A percentile compares a stretch with the other conserved stretches of the same genome.
Conservation (phyloP, 1,139 yeast genomes). For the Blastobotrys raffinosifermentans region DNA sequence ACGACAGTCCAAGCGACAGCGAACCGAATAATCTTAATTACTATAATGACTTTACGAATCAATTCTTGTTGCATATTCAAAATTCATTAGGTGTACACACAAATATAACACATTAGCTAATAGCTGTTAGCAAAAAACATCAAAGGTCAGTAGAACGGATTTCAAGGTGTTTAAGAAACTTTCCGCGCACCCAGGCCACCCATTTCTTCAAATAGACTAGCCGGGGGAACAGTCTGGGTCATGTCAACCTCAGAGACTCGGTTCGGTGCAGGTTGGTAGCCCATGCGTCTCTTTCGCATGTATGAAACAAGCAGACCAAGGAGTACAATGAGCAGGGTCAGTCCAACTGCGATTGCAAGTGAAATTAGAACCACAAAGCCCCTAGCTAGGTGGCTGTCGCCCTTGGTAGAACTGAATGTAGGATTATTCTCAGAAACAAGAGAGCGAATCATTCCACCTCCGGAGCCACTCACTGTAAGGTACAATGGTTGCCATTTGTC, state of each 20-base stretch:
- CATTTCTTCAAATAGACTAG: constrained; percentile 54
- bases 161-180: too few relatives aligned
- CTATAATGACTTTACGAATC: too few relatives aligned
- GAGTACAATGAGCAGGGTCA: constrained; percentile 62
- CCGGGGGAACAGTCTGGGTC: constrained; percentile 63
- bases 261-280: constrained; percentile 37
- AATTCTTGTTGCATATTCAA: constrained; percentile 5
- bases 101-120: constrained; percentile 7
- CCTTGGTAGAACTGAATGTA: constrained; percentile 17
- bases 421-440: constrained; percentile 20
- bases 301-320: constrained; percentile 53
- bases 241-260: constrained; percentile 63
- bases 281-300: constrained; percentile 42
- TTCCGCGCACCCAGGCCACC: constrained; percentile 37
- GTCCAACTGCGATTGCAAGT: constrained; percentile 80
- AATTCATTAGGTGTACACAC: constrained; percentile 4
- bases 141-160: too few relatives aligned
- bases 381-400: constrained; percentile 29
- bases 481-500: constrained; percentile 66
- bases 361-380: constrained; percentile 89
- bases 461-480: constrained; percentile 30
- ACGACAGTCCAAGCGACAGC: too few relatives aligned
- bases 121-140: too few relatives aligned
- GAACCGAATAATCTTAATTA: too few relatives aligned
- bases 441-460: constrained; percentile 26